Base-by-base conservation (phyloP, 2,329 filamentous ascomycete genomes). In the Dactylellina parvicollis region DNA sequence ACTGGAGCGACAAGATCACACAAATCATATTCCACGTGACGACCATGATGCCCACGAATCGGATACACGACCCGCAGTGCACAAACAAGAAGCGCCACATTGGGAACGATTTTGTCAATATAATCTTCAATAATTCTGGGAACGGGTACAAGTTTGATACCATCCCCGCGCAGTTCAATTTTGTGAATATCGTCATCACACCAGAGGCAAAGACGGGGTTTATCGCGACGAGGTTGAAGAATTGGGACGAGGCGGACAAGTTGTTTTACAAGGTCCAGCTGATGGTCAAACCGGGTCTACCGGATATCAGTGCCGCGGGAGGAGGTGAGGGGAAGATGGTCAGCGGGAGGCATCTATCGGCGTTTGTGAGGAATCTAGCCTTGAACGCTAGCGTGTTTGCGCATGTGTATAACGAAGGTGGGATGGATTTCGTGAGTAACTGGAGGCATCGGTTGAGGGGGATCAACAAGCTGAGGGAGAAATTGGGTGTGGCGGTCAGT, bases 91-190 rank as follows among this genome's bases (percentile, higher is more conserved):
- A 99, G 81, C 86, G 89, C 1, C 96, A 98, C 79, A 95, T 98
- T 73, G 95, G 95, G 67, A 99, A 99, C 79, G 95, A 98, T 80
- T 96, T 92, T 80, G 95, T 99, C 79, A 98, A 96, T 79, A 96
- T 99, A 77, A 90, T 99, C 67, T 99, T 96, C 85, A 99, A 99
- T 80, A 92, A 96, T 78, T 97, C 93, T 1, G 94, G 95, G n/a
- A 81, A 89, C 50, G 90, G 91, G 0, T 98, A 96, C 82, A 86
- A 87, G 60, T 96, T 96, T 79, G 88, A 96, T 79, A 96, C 92
- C 0, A 96, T 99, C 77, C 92, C 92, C 0, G 96, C 92, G 0
- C 90, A 94, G 66, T 96, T 99, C 84, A 98, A 97, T 79, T 96
- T 91, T 79, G 92, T 99, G 79, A 92, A 97, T 80, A 98, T 99